Evolutionary conservation across 495 filamentous ascomycete genomes (phyloP), one percentile per base, ranked within the genome.

Genomic region (Daldinia vernicosa): DNA sequence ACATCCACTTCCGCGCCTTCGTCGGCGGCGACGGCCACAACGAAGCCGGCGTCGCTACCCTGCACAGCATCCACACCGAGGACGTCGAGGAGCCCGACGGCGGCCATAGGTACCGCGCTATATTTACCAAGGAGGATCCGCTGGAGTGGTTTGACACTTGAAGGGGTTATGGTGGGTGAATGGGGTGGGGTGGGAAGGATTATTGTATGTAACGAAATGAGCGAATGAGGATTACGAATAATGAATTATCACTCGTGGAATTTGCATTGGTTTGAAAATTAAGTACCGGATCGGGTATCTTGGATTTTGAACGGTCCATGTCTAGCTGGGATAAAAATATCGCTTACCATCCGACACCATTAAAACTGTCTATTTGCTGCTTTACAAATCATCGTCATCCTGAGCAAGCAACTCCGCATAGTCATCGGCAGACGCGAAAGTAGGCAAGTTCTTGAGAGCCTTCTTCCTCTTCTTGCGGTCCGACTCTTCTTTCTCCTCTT

Each of bases 341-440:
- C 26, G 37, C 14, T 61, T 37, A 58, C 15, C 15, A n/a, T 39
- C 15, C 3, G 15, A 39, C 22, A 22, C 14, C 0, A 27, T 43
- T 40, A 14, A 57, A n/a, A 8, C 6, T 24, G 7, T 17, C 26
- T 35, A 6, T 56, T 17, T 19, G 17, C 63, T 37, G 26, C 19
- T 53, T 57, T 57, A 67, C 6, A 63, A 6, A 32, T 56, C 64
- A 8, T 68, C 70, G 9, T 66, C 90, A 51, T 70, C 67, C 58
- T 83, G 88, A 12, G 84, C 92, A 72, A 99, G 76, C 84, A 98
- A 85, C 68, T 90, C 90, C 26, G 93, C 95, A 80, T 98, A 98
- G 74, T 99, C 96, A 22, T 98, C 95, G 19, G 85, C 90, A 32
- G 91, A 94, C 22, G 96, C 95, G 82, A 98, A 99, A 0, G 88